A percentile compares a stretch with the other conserved stretches of the same genome.
Conservation (phyloP, 257 asterid genomes). For the Lavandula angustifolia region DNA sequence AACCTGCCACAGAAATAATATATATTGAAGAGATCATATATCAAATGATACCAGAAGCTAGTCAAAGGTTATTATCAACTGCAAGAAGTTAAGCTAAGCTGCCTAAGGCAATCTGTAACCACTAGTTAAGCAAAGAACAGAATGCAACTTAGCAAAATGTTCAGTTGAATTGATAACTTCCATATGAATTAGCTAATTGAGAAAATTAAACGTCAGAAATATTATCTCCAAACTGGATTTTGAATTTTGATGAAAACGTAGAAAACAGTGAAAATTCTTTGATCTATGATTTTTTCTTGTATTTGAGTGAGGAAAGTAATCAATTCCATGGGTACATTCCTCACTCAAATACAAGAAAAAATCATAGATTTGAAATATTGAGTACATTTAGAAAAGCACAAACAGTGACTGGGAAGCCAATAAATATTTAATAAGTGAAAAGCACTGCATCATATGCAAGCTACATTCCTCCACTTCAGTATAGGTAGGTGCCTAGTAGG, state of each 20-base stretch:
- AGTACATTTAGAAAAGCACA: no score
- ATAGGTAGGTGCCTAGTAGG: no score
- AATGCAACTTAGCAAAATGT: neutral
- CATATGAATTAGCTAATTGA: neutral
- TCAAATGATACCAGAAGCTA: neutral
- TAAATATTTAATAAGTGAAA: no score
- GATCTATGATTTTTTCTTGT: neutral
- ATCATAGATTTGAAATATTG: neutral
- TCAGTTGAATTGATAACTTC: neutral
- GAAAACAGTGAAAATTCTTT: neutral
- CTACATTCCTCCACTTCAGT: no score
- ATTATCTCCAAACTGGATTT: neutral
- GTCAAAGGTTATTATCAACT: constrained; percentile 15
- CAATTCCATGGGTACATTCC: neutral
- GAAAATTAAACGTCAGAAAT: neutral
- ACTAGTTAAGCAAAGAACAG: neutral
- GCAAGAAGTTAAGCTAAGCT: neutral
- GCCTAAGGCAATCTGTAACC: neutral
- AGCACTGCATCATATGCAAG: no score
- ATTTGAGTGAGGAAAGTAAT: neutral
- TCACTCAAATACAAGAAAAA: neutral
- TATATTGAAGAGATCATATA: neutral
- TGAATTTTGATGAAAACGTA: neutral
- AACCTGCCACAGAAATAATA: constrained; percentile 46
- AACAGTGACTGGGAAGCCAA: no score